Percentiles rank a stretch among this genome's conserved stretches.
Evolutionary conservation across 2,329 filamentous ascomycete genomes (phyloP).

Genomic region (Neonectria neomacrospora): DNA sequence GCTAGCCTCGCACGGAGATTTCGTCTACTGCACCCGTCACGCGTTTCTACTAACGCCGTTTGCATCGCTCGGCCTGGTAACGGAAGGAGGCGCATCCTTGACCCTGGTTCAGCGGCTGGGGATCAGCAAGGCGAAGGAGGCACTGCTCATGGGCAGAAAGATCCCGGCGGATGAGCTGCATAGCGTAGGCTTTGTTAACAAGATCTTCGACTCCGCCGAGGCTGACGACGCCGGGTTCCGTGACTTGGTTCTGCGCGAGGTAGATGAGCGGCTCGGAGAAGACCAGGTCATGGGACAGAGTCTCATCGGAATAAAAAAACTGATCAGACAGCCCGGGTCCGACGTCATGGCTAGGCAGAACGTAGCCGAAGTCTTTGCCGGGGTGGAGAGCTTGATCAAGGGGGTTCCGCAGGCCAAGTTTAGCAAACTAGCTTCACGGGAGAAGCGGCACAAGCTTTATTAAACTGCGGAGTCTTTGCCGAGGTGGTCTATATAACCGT

Average conservation of each 20-base stretch:
- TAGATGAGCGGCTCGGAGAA: conserved; percentile 81
- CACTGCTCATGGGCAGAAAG: conserved; percentile 87
- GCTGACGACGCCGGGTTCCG: conserved; percentile 77
- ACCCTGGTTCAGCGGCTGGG: conserved; percentile 86
- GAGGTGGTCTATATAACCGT: too few species aligned
- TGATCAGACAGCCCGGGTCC: conserved; percentile 79
- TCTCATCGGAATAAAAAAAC: conserved; percentile 83
- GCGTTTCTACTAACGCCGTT: conserved; percentile 93
- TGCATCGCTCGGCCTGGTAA: conserved; percentile 86
- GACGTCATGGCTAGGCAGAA: conserved; percentile 81
- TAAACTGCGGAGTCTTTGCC: conserved; percentile 49
- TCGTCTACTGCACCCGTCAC: conserved; percentile 86
- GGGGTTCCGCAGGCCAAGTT: conserved; percentile 92
- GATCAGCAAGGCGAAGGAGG: conserved; percentile 86
- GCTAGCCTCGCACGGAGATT: conserved; percentile 84
- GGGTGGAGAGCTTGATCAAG: conserved; percentile 80
- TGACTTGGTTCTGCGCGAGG: conserved; percentile 77
- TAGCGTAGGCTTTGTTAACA: conserved; percentile 84
- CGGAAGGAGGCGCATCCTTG: conserved; percentile 84
- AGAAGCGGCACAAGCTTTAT: conserved; percentile 94
- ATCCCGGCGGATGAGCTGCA: conserved; percentile 80
- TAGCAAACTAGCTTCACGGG: conserved; percentile 80
- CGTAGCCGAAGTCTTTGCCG: conserved; percentile 85
- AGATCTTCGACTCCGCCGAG: conserved; percentile 71
- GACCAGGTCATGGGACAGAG: conserved; percentile 86